Percentiles rank a stretch among this genome's conserved stretches.
Evolutionary conservation across 148 eudicot species (phyloP).

Genomic region (Vaccinium vitisidaea): DNA sequence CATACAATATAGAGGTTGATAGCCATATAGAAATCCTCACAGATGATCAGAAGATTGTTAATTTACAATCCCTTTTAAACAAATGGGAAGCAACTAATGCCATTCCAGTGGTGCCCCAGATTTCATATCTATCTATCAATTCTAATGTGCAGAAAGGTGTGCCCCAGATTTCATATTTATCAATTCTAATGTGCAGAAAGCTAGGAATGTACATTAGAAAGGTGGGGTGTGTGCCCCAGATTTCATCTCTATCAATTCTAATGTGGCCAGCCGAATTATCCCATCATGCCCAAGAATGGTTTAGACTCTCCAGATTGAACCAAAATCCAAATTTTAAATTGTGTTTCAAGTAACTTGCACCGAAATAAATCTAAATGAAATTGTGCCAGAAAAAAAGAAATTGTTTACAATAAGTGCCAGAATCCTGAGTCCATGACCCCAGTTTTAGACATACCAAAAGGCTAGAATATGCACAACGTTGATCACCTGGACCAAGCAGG

Average conservation of each 20-base stretch:
- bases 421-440: background rate
- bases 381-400: background rate
- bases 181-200: background rate
- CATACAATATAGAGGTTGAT: background rate
- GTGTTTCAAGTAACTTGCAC: background rate
- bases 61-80: background rate
- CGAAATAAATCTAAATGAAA: background rate
- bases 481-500: slow-evolving; percentile 1
- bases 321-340: background rate
- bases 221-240: no score
- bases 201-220: background rate
- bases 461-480: background rate
- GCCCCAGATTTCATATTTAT: background rate
- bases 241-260: no score
- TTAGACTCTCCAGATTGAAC: background rate
- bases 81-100: background rate
- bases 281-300: background rate
- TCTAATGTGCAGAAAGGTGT: background rate
- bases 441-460: background rate
- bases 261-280: background rate
- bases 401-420: background rate
- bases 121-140: no score
- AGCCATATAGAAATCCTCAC: background rate
- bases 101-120: background rate
- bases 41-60: background rate